A percentile compares a stretch with the other conserved stretches of the same genome.
Evolutionary conservation across 1,284 basidiomycete genomes (phyloP).

Genomic region (Ceratobasidium sp.): DNA sequence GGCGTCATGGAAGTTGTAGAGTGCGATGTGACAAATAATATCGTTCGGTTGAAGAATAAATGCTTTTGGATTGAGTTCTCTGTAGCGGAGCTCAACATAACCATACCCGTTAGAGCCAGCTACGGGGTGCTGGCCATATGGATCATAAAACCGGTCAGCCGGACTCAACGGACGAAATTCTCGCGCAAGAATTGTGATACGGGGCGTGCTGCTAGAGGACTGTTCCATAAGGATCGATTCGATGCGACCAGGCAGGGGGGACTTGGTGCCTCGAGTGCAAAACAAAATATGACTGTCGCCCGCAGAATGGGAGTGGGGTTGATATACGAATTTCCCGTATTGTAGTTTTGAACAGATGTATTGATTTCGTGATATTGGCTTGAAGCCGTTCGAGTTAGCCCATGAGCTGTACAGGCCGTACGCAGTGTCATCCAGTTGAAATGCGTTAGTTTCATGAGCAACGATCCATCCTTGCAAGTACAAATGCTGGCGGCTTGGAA

Average conservation of each 20-base stretch:
- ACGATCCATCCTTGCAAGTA: not conserved
- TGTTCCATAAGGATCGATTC: not conserved
- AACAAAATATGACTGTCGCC: not conserved
- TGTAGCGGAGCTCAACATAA: not conserved
- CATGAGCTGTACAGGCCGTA: not conserved
- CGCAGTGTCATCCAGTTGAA: not conserved
- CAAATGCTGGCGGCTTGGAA: not conserved
- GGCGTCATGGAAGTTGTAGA: not conserved
- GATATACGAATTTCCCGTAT: not conserved
- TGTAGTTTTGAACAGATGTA: not conserved
- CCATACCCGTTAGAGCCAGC: not conserved
- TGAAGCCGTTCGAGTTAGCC: not conserved
- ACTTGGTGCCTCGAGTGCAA: not conserved
- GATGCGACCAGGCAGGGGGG: not conserved
- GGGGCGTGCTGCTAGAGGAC: not conserved
- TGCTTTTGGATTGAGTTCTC: not conserved
- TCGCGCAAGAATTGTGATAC: not conserved
- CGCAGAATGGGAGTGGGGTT: not conserved
- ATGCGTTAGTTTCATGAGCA: not conserved
- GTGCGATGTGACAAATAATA: conserved; percentile 1
- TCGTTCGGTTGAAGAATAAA: not conserved
- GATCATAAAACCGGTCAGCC: not conserved
- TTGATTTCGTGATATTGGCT: not conserved
- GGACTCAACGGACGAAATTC: not conserved
- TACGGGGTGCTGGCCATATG: not conserved